Conservation (phyloP, 2,329 filamentous ascomycete genomes). For the Colletotrichum lupini region DNA sequence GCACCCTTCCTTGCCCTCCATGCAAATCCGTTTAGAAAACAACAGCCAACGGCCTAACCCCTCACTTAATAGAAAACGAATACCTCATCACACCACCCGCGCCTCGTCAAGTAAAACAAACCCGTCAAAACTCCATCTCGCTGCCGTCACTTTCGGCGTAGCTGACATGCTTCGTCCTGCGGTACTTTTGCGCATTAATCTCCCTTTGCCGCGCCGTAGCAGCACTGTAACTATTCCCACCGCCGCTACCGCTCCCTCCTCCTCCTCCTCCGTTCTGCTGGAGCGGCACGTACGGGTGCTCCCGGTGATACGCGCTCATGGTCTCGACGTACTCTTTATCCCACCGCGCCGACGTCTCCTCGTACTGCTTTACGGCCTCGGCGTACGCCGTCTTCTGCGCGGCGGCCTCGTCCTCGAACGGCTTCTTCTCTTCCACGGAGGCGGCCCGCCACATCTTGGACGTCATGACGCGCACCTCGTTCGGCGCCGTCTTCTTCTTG, state of each 20-base stretch:
- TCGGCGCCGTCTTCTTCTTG: conserved; percentile 71
- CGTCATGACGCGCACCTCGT: conserved; percentile 86
- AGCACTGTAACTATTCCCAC: background rate
- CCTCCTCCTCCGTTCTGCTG: conserved; percentile 42
- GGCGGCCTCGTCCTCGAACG: conserved; percentile 81
- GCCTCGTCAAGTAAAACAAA: too few species aligned
- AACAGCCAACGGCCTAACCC: background rate
- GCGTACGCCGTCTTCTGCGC: conserved; percentile 75
- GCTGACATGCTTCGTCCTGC: conserved; percentile 48
- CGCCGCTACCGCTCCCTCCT: background rate
- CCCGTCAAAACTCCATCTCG: conserved; percentile 39
- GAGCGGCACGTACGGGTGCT: conserved; percentile 58
- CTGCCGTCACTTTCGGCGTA: conserved; percentile 49
- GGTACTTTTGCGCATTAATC: conserved; percentile 43
- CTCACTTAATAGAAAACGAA: background rate
- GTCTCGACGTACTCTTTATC: conserved; percentile 72
- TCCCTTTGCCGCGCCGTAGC: background rate
- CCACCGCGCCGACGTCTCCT: conserved; percentile 75
- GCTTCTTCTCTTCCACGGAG: conserved; percentile 74
- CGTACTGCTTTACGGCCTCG: conserved; percentile 67
- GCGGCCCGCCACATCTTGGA: conserved; percentile 93
- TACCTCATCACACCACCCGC: too few species aligned
- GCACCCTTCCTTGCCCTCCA: background rate
- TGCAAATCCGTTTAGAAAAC: background rate
- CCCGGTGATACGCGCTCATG: conserved; percentile 61